These are phyloP conservation scores for Diaporthe sp. DNA, from an alignment of 2,329 filamentous ascomycete species.

Conservation along the genomic window DNA sequence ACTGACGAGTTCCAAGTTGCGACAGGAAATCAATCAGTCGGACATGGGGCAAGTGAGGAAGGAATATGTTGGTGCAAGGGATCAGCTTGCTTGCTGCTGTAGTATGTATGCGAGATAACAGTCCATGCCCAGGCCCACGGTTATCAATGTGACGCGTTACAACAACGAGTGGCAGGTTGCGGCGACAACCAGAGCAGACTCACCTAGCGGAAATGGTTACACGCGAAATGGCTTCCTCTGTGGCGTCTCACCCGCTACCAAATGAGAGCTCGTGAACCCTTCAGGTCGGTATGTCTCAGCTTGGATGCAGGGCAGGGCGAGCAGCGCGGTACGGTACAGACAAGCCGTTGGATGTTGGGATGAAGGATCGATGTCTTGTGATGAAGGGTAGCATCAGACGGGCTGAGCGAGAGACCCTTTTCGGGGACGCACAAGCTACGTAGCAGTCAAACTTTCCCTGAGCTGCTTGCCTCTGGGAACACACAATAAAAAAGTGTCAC, in stretches of 20 bases:
- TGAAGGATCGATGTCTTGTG: conserved; percentile 21
- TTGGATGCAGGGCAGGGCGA: not conserved
- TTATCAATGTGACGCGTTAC: not conserved
- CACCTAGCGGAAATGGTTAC: not conserved
- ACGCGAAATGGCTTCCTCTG: not conserved
- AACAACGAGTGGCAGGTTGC: conserved; percentile 16
- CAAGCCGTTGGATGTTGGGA: not conserved
- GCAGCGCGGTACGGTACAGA: not conserved
- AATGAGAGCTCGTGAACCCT: not conserved
- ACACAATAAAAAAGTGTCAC: not conserved
- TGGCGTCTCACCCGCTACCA: conserved; percentile 6
- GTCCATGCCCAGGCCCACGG: not conserved
- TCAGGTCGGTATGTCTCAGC: conserved; percentile 9
- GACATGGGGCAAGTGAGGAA: not conserved
- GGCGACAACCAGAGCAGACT: not conserved
- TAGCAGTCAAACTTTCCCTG: not conserved
- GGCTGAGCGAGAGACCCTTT: not conserved
- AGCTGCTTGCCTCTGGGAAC: too few species aligned
- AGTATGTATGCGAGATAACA: conserved; percentile 3
- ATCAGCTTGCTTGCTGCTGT: not conserved
- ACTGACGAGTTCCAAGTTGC: not conserved
- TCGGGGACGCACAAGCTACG: conserved; percentile 1
- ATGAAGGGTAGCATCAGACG: conserved; percentile 21
- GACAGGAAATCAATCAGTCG: not conserved
- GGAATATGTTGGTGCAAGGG: not conserved